Percentiles rank a stretch among this genome's conserved stretches.
phyloP scores from a whole-genome alignment of 768 basidiomycete species.

The Boletus rubescentipes region DNA sequence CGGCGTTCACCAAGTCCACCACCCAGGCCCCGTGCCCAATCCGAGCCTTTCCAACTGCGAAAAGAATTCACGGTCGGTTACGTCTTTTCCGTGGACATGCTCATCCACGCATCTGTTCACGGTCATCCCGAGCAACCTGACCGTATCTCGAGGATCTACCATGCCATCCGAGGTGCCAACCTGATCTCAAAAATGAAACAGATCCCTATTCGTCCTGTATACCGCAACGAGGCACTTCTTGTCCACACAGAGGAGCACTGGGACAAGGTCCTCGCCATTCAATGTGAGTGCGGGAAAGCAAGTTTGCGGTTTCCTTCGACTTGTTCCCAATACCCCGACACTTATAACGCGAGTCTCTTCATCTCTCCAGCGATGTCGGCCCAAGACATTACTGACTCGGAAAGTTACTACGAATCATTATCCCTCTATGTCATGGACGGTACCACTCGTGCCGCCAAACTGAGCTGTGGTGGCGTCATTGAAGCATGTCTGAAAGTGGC shows the following conservation, averaged over 20 bases:
- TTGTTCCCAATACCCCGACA: background rate
- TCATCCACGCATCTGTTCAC: conserved; percentile 67
- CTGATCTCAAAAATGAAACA: conserved; percentile 72
- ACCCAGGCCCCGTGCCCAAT: conserved; percentile 25
- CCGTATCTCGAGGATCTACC: conserved; percentile 77
- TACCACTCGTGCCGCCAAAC: conserved; percentile 79
- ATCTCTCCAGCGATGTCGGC: conserved; percentile 60
- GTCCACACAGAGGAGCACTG: conserved; percentile 92
- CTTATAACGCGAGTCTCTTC: conserved; percentile 18
- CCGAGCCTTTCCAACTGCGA: conserved; percentile 30
- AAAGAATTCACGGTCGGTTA: conserved; percentile 60
- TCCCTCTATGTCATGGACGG: conserved; percentile 89
- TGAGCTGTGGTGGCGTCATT: conserved; percentile 94
- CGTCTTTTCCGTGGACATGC: conserved; percentile 87
- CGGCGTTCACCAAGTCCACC: conserved; percentile 22
- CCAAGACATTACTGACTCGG: conserved; percentile 73
- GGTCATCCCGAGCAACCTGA: conserved; percentile 75
- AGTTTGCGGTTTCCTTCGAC: conserved; percentile 3
- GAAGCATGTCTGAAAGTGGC: conserved; percentile 89
- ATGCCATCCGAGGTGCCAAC: conserved; percentile 56
- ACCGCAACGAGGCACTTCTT: conserved; percentile 76
- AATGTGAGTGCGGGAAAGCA: conserved; percentile 53
- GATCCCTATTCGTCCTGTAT: conserved; percentile 72
- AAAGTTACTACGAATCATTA: conserved; percentile 82
- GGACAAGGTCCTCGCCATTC: conserved; percentile 83